Evolutionary conservation across 179 eudicot species (phyloP).

Genomic region (Beta corolliflora): DNA sequence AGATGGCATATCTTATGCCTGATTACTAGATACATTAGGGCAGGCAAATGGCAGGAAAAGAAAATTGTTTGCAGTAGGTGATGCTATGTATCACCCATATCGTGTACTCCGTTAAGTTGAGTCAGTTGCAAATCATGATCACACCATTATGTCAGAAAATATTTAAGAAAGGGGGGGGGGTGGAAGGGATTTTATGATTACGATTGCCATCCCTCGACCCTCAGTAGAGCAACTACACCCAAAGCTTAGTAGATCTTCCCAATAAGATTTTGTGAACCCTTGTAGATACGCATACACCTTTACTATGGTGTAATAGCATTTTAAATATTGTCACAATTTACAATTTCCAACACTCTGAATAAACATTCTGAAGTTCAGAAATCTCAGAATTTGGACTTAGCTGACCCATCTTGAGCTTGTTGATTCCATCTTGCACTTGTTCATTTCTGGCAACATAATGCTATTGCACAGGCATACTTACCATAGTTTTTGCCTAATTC

Average conservation of each 20-base stretch:
- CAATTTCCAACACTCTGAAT: not conserved
- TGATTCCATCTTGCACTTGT: not conserved
- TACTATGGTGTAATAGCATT: not conserved
- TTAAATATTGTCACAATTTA: not conserved
- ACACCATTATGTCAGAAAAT: not conserved
- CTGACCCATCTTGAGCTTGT: not conserved
- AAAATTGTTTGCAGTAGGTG: not conserved
- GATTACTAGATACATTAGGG: not conserved
- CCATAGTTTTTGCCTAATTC: not conserved
- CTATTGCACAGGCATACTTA: not conserved
- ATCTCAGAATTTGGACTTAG: not conserved
- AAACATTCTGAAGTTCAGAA: not conserved
- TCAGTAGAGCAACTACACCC: not conserved
- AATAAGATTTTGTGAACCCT: not conserved
- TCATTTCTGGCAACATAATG: not conserved
- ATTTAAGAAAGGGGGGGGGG: no score
- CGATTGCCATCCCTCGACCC: not conserved
- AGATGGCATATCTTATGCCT: not conserved
- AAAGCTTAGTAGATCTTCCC: no score
- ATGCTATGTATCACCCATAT: not conserved
- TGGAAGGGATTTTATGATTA: no score
- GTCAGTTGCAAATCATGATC: not conserved
- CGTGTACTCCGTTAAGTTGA: not conserved
- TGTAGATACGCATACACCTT: not conserved
- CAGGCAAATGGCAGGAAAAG: constrained; percentile 3